Evolutionary conservation across 202 grass and related monocot species (phyloP).

Genomic region (Setaria viridis): DNA sequence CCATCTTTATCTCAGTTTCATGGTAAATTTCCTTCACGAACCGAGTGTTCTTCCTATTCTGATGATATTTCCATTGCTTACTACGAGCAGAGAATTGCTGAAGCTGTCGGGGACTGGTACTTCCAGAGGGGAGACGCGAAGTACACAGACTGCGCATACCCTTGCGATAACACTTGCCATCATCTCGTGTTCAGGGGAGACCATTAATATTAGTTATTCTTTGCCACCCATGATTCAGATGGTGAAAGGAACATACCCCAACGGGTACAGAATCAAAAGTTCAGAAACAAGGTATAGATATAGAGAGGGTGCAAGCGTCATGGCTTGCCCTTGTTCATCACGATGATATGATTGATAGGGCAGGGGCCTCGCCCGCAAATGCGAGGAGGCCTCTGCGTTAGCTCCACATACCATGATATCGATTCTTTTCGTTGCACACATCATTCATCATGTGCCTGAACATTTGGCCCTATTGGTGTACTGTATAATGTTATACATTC

Average conservation of each 20-base stretch:
- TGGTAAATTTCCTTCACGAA: not conserved
- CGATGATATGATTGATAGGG: conserved; percentile 40
- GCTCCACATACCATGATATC: conserved; percentile 11
- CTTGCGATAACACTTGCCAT: conserved; percentile 87
- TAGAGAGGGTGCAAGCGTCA: conserved; percentile 52
- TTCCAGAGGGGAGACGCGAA: conserved; percentile 63
- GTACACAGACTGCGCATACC: conserved; percentile 77
- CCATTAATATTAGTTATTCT: conserved; percentile 32
- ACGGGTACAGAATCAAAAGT: conserved; percentile 13
- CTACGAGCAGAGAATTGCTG: conserved; percentile 64
- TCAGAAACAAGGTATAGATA: conserved; percentile 44
- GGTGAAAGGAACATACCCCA: not conserved
- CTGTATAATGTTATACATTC: conserved; percentile 32
- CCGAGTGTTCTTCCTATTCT: not conserved
- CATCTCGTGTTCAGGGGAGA: conserved; percentile 64
- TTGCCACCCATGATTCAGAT: not conserved
- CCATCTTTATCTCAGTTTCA: not conserved
- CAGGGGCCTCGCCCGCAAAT: conserved; percentile 20
- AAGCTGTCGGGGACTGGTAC: conserved; percentile 82
- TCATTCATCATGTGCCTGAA: conserved; percentile 30
- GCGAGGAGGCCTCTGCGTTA: conserved; percentile 33
- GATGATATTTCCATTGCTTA: not conserved
- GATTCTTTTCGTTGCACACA: conserved; percentile 43
- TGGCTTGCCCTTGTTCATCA: conserved; percentile 44
- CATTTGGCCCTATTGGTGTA: conserved; percentile 24